A percentile compares a stretch with the other conserved stretches of the same genome.
These are phyloP conservation scores for Crucihimalaya himalaica DNA, from an alignment of 345 rosid species.

Conservation along the genomic window DNA sequence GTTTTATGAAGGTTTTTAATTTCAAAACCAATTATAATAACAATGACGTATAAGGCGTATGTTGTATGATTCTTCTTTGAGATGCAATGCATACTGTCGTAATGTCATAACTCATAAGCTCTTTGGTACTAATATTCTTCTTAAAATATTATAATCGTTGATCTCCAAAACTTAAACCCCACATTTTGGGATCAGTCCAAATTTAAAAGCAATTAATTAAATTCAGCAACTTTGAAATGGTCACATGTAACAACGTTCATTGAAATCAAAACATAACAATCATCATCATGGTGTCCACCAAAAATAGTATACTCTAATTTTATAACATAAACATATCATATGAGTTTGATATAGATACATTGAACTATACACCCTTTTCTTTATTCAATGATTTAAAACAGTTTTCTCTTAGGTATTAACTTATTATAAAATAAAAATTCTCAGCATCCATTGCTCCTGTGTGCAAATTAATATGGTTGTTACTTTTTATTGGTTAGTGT, in stretches of 20 bases:
- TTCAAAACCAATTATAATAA: neutral
- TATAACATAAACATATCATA: constrained; percentile 31
- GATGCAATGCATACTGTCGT: constrained; percentile 19
- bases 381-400: constrained; percentile 20
- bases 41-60: neutral
- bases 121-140: neutral
- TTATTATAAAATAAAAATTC: constrained; percentile 16
- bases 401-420: neutral
- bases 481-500: constrained; percentile 26
- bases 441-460: constrained; percentile 9
- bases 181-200: constrained; percentile 17
- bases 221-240: constrained; percentile 29
- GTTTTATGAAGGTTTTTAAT: too few relatives aligned
- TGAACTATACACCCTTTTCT: constrained; percentile 20
- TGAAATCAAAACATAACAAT: constrained; percentile 32
- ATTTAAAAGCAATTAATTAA: neutral
- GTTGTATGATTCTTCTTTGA: constrained; percentile 2
- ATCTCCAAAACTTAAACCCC: constrained; percentile 7
- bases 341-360: constrained; percentile 33
- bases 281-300: constrained; percentile 31
- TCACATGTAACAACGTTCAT: constrained; percentile 37
- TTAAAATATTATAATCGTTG: neutral
- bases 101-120: too few relatives aligned
- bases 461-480: constrained; percentile 16
- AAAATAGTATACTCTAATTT: constrained; percentile 9